phyloP scores from a whole-genome alignment of 306 rosid species.

The Myrica gale region DNA sequence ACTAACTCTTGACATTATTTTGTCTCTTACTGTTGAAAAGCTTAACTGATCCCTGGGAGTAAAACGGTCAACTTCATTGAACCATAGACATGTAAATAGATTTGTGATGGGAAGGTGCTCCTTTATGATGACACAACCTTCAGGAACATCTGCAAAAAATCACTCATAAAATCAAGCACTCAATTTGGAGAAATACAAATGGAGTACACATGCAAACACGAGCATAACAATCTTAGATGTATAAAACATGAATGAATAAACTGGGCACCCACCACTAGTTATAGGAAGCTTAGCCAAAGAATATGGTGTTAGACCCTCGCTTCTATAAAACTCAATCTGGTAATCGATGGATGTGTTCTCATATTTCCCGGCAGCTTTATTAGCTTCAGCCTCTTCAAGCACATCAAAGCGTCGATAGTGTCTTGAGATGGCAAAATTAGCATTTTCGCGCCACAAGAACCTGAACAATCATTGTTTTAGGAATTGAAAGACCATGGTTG shows the following conservation, averaged over 20 bases:
- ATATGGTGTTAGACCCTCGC: conserved; percentile 83
- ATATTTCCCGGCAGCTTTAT: conserved; percentile 88
- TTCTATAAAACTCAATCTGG: conserved; percentile 74
- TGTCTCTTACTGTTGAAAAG: conserved; percentile 88
- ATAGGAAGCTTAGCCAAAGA: conserved; percentile 80
- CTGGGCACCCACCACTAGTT: conserved; percentile 72
- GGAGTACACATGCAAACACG: conserved; percentile 18
- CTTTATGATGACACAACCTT: conserved; percentile 87
- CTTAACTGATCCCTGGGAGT: conserved; percentile 96
- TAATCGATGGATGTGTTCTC: conserved; percentile 75
- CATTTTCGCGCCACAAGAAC: conserved; percentile 93
- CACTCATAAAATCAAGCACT: conserved; percentile 29
- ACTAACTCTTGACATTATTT: conserved; percentile 64
- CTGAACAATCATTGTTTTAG: conserved; percentile 40
- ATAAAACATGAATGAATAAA: conserved; percentile 16
- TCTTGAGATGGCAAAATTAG: conserved; percentile 88
- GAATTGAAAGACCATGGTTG: neutral
- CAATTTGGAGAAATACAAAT: conserved; percentile 13
- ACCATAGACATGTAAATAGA: conserved; percentile 94
- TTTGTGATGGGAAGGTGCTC: conserved; percentile 93
- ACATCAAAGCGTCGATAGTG: conserved; percentile 93
- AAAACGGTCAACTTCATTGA: conserved; percentile 95
- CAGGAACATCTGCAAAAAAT: conserved; percentile 85
- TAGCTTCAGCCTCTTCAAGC: conserved; percentile 95
- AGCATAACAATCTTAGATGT: conserved; percentile 4